Evolutionary conservation across 2,329 filamentous ascomycete species (phyloP).

Genomic region (Helicocarpus griseus): DNA sequence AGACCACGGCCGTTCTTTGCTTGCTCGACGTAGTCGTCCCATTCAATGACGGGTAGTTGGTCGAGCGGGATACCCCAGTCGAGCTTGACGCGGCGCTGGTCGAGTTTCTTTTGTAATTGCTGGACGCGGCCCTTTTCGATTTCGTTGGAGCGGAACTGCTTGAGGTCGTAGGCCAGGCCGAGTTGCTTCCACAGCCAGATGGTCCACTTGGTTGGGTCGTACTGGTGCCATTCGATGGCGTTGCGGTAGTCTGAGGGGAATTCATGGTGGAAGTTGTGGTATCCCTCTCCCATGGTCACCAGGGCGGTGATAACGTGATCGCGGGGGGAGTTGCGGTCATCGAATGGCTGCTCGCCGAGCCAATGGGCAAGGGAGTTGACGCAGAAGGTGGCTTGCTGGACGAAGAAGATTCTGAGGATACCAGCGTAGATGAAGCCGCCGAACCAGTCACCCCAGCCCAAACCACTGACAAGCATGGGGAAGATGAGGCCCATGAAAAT

Average conservation of each 20-base stretch:
- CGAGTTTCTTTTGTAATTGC: slow-evolving; percentile 86
- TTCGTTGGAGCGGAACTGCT: slow-evolving; percentile 84
- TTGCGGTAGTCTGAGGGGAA: slow-evolving; percentile 91
- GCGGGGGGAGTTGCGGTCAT: slow-evolving; percentile 83
- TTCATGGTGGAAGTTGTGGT: slow-evolving; percentile 95
- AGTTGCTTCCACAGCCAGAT: slow-evolving; percentile 80
- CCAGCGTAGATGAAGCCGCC: slow-evolving; percentile 79
- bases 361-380: slow-evolving; percentile 87
- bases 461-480: slow-evolving; percentile 64
- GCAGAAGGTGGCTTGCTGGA: slow-evolving; percentile 87
- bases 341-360: slow-evolving; percentile 86
- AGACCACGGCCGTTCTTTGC: slow-evolving; percentile 67
- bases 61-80: slow-evolving; percentile 83
- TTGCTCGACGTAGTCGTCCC: slow-evolving; percentile 75
- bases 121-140: slow-evolving; percentile 87
- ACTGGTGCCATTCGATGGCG: slow-evolving; percentile 83
- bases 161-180: slow-evolving; percentile 75
- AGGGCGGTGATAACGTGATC: slow-evolving; percentile 80
- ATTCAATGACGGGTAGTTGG: slow-evolving; percentile 74
- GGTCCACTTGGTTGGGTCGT: slow-evolving; percentile 84
- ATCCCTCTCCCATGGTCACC: slow-evolving; percentile 77
- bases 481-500: slow-evolving; percentile 67
- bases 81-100: slow-evolving; percentile 70
- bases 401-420: slow-evolving; percentile 78
- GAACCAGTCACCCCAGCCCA: slow-evolving; percentile 70